A percentile compares a stretch with the other conserved stretches of the same genome.
Evolutionary conservation across 805 yeast genomes (phyloP).

Genomic region (Pichia deserticola): DNA sequence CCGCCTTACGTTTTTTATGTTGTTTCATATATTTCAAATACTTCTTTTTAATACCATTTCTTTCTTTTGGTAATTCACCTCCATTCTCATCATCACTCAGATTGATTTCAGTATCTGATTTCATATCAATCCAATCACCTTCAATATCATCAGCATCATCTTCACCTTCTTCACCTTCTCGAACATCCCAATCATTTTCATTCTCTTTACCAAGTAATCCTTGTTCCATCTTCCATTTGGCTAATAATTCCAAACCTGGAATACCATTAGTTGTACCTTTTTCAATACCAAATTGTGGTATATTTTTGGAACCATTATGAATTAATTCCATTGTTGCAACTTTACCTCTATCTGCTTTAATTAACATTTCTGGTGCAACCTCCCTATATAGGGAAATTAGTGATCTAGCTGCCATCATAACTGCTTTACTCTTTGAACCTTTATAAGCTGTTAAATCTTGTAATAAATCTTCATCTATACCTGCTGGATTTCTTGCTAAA

Average conservation of each 20-base stretch:
- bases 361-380: constrained; percentile 93
- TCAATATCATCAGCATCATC: constrained; percentile 54
- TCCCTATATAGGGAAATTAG: constrained; percentile 83
- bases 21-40: constrained; percentile 27
- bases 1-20: constrained; percentile 23
- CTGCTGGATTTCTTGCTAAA: constrained; percentile 86
- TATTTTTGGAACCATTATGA: constrained; percentile 40
- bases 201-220: constrained; percentile 47
- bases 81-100: constrained; percentile 41
- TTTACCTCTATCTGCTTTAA: constrained; percentile 88
- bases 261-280: constrained; percentile 56
- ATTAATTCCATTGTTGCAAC: constrained; percentile 77
- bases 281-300: constrained; percentile 72
- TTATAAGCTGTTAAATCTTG: constrained; percentile 88
- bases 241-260: constrained; percentile 86
- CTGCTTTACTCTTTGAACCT: constrained; percentile 91
- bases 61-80: constrained; percentile 28
- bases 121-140: constrained; percentile 89
- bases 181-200: constrained; percentile 55
- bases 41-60: constrained; percentile 29
- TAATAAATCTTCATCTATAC: constrained; percentile 78
- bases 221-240: constrained; percentile 70
- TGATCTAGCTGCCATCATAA: constrained; percentile 88
- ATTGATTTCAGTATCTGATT: constrained; percentile 59
- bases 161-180: constrained; percentile 34